These are phyloP conservation scores for Xylaria sp. DNA, from an alignment of 495 filamentous ascomycete species.

Conservation along the genomic window DNA sequence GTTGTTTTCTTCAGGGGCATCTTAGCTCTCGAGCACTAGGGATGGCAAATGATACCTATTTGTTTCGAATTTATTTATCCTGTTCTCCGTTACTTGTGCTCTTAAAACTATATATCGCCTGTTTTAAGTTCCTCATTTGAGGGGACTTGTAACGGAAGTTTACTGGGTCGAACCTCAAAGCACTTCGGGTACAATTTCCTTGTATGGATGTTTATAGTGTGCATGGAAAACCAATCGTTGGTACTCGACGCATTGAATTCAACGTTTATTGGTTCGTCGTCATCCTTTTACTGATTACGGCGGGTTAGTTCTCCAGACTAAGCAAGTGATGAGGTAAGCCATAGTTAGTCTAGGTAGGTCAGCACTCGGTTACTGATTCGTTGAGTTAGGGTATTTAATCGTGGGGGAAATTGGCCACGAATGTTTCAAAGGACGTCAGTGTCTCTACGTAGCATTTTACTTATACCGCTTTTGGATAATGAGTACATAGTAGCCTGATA, in stretches of 20 bases:
- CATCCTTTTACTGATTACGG: too few species aligned
- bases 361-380: background rate
- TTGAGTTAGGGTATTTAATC: background rate
- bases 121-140: background rate
- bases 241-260: background rate
- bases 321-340: background rate
- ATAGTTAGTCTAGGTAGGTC: background rate
- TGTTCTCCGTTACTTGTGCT: background rate
- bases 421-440: background rate
- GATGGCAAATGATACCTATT: slow-evolving; percentile 35
- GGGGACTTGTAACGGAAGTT: background rate
- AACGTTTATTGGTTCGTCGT: background rate
- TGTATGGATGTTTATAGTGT: background rate
- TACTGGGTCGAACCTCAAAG: background rate
- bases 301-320: too few species aligned
- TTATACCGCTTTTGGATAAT: too few species aligned
- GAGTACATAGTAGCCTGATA: too few species aligned
- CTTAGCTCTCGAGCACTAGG: background rate
- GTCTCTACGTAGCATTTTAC: background rate
- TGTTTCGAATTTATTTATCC: background rate
- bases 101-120: background rate
- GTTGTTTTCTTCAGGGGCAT: slow-evolving; percentile 27
- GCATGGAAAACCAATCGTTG: background rate
- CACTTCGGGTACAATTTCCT: background rate
- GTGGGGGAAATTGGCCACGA: background rate